Percentiles rank a stretch among this genome's conserved stretches.
Evolutionary conservation across 169 alveolate species (phyloP).

Genomic region (Plasmodium sp.): DNA sequence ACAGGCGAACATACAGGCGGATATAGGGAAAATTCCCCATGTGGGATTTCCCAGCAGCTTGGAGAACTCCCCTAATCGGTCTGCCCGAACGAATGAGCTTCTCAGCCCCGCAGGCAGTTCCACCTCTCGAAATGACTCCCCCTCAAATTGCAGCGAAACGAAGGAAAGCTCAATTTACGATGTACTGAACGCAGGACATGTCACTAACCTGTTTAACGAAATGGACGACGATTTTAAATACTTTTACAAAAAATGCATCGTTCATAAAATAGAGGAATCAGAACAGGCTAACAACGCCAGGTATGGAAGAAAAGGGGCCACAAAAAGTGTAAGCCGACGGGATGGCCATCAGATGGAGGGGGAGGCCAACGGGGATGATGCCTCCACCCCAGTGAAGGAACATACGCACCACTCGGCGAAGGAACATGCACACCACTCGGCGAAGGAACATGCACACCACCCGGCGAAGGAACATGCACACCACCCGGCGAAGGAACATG

Average conservation of each 20-base stretch:
- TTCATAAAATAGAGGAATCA: slow-evolving; percentile 18
- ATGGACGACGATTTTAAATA: slow-evolving; percentile 4
- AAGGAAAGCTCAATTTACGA: slow-evolving; percentile 34
- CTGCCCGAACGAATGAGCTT: background rate
- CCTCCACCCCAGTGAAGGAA: background rate
- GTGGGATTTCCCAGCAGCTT: background rate
- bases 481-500: too few species aligned
- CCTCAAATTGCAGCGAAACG: background rate
- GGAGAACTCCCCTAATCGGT: background rate
- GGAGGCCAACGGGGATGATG: background rate
- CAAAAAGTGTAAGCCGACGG: background rate
- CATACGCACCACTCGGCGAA: background rate
- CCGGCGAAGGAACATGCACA: too few species aligned
- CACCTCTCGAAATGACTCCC: background rate
- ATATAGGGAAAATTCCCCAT: background rate
- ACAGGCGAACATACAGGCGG: background rate
- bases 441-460: too few species aligned
- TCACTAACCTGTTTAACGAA: slow-evolving; percentile 29
- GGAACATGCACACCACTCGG: too few species aligned
- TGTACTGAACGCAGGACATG: slow-evolving; percentile 4
- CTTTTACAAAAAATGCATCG: slow-evolving; percentile 27
- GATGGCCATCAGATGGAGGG: background rate
- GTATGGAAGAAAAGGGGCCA: background rate
- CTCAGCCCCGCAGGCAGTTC: background rate
- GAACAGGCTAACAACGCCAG: background rate